Conservation (phyloP, 2,329 filamentous ascomycete genomes). For the Aquanectria penicillioides region DNA sequence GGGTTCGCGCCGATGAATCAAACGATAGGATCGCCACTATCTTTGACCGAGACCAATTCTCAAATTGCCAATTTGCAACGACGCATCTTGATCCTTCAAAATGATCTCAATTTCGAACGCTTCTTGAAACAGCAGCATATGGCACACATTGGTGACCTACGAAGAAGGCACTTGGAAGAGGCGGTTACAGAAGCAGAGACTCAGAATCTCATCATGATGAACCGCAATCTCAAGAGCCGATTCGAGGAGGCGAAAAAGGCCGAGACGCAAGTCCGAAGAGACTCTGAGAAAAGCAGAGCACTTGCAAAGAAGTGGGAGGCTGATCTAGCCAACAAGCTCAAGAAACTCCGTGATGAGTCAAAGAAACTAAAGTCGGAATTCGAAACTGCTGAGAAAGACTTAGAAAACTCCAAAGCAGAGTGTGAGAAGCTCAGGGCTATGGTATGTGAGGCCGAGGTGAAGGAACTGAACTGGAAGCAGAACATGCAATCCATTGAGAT, state of each 20-base stretch:
- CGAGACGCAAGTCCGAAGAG: conserved; percentile 76
- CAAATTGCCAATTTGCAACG: conserved; percentile 70
- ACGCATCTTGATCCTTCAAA: conserved; percentile 79
- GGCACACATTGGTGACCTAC: conserved; percentile 81
- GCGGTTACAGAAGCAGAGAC: conserved; percentile 84
- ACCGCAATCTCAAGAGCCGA: conserved; percentile 77
- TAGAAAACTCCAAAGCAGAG: conserved; percentile 68
- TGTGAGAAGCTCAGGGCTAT: conserved; percentile 72
- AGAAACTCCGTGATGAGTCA: conserved; percentile 74
- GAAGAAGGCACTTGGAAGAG: conserved; percentile 78
- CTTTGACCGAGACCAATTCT: conserved; percentile 47
- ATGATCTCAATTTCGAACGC: conserved; percentile 84
- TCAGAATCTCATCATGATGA: conserved; percentile 81
- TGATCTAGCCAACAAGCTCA: conserved; percentile 74
- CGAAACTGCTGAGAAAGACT: conserved; percentile 64
- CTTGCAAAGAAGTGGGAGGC: conserved; percentile 83
- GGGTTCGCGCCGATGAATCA: conserved; percentile 41
- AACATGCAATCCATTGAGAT: conserved; percentile 71
- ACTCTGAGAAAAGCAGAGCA: conserved; percentile 76
- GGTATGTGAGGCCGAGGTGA: conserved; percentile 75
- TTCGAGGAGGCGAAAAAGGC: conserved; percentile 77
- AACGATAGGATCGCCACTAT: conserved; percentile 40
- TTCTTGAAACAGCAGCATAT: conserved; percentile 88
- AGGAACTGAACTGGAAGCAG: conserved; percentile 72
- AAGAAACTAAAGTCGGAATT: conserved; percentile 71